Conservation (phyloP, 345 rosid species). For the Citrus maxima region DNA sequence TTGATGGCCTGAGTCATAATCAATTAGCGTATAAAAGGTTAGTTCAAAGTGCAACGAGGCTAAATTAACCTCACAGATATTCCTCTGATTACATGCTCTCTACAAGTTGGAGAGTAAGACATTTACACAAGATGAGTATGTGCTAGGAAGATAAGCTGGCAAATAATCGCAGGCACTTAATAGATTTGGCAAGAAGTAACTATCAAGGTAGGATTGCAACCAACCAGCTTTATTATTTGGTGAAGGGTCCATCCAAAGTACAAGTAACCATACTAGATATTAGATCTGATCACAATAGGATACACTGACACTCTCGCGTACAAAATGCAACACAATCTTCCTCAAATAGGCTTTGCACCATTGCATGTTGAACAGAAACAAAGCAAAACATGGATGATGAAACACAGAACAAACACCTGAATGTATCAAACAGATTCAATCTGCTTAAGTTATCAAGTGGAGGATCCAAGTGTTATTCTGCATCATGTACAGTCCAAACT, state of each 20-base stretch:
- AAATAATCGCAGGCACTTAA: neutral
- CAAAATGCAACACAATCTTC: neutral
- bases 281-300: neutral
- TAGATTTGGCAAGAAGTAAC: neutral
- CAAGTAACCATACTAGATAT: neutral
- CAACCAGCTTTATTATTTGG: neutral
- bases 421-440: neutral
- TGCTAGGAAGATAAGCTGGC: neutral
- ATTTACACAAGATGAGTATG: neutral
- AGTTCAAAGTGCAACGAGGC: neutral
- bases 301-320: neutral
- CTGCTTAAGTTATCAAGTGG: neutral
- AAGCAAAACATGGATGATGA: neutral
- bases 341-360: neutral
- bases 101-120: neutral
- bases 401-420: neutral
- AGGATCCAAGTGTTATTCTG: neutral
- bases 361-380: neutral
- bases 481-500: neutral
- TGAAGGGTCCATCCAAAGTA: neutral
- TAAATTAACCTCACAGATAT: neutral
- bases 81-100: neutral
- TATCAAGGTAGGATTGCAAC: neutral
- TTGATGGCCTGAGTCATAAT: neutral
- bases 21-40: neutral